Conservation (phyloP, 1,284 basidiomycete genomes). For the Microbotryum silenes-acaulis region DNA sequence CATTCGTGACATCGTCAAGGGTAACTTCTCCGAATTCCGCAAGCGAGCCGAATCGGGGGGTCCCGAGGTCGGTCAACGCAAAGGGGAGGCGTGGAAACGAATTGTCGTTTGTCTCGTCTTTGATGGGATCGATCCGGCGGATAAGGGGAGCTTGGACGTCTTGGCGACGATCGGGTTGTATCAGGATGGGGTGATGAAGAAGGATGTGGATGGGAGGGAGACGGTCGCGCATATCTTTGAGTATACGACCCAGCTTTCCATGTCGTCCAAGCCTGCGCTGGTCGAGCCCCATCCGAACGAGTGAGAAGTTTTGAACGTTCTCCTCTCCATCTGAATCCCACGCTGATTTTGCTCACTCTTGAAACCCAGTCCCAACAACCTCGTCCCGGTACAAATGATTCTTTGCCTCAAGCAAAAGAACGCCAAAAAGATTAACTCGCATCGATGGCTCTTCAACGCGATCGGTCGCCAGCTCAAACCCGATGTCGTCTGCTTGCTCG, state of each 20-base stretch:
- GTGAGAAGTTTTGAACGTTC: not conserved
- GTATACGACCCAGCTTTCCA: conserved; percentile 48
- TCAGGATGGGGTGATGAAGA: conserved; percentile 82
- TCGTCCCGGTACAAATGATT: conserved; percentile 91
- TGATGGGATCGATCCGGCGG: conserved; percentile 91
- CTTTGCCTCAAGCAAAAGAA: conserved; percentile 94
- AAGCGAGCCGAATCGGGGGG: conserved; percentile 50
- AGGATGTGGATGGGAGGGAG: conserved; percentile 76
- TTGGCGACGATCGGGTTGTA: conserved; percentile 45
- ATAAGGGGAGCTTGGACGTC: conserved; percentile 78
- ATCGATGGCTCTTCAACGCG: conserved; percentile 95
- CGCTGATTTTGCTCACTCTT: too few species aligned
- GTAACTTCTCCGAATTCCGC: conserved; percentile 84
- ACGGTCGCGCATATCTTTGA: conserved; percentile 92
- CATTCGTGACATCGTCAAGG: conserved; percentile 96
- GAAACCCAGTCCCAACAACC: conserved; percentile 59
- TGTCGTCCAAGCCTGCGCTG: conserved; percentile 71
- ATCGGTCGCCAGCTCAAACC: conserved; percentile 81
- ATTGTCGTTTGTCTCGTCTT: conserved; percentile 79
- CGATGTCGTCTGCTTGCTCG: conserved; percentile 81
- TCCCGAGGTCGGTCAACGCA: conserved; percentile 80
- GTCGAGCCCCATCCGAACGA: conserved; percentile 79
- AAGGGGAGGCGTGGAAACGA: conserved; percentile 73
- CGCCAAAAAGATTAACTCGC: conserved; percentile 89
- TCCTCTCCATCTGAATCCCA: too few species aligned